These are phyloP conservation scores for Cyclotella kingstonii DNA, from an alignment of 108 stramenopile genomes.

Conservation along the genomic window DNA sequence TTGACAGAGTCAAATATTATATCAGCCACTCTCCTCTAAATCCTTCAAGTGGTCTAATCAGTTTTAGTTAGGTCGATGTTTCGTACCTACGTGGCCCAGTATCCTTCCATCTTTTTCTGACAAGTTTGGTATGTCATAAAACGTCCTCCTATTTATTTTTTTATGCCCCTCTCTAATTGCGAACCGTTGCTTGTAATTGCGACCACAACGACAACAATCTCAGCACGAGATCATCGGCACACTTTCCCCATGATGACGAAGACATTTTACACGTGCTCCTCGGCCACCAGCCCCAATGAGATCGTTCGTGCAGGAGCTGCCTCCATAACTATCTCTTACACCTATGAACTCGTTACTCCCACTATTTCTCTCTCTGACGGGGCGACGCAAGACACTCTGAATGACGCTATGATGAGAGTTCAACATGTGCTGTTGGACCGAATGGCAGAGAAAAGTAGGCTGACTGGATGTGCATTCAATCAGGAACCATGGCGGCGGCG, in stretches of 20 bases:
- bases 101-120: too few species aligned
- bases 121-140: too few species aligned
- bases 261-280: constrained; percentile 24
- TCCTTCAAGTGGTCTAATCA: too few species aligned
- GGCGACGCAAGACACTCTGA: not conserved
- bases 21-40: too few species aligned
- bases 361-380: not conserved
- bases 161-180: too few species aligned
- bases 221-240: too few species aligned
- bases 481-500: not conserved
- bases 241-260: constrained; percentile 3
- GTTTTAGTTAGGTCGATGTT: too few species aligned
- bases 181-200: too few species aligned
- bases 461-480: constrained; percentile 7
- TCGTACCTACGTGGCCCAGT: too few species aligned
- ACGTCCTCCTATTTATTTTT: too few species aligned
- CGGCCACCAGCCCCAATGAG: not conserved
- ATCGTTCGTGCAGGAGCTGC: constrained; percentile 9
- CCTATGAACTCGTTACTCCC: constrained; percentile 15
- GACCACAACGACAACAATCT: too few species aligned
- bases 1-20: too few species aligned
- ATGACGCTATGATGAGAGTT: constrained; percentile 12
- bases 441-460: constrained; percentile 5
- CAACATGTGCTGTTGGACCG: not conserved
- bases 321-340: constrained; percentile 1